These are phyloP conservation scores for Kwoniella sp. DNA, from an alignment of 768 basidiomycete species.

Conservation along the genomic window DNA sequence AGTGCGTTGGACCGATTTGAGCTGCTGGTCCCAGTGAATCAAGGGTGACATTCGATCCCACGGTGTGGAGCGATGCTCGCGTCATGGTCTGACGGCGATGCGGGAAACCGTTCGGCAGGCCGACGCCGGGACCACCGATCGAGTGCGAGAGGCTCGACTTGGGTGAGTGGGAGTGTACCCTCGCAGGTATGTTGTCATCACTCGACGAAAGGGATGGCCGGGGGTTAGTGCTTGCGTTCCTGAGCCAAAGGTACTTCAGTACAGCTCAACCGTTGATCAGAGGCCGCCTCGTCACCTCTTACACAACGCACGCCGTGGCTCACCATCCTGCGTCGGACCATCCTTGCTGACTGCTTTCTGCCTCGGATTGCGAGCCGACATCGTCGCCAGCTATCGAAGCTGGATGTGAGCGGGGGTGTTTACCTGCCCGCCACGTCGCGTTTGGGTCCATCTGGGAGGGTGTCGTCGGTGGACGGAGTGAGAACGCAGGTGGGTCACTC, in stretches of 20 bases:
- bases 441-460: not conserved
- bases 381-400: not conserved
- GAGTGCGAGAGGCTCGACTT: too few relatives aligned
- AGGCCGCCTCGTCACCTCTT: too few relatives aligned
- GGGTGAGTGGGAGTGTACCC: too few relatives aligned
- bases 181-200: conserved; percentile 18
- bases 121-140: too few relatives aligned
- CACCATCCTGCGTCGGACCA: conserved; percentile 44
- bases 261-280: too few relatives aligned
- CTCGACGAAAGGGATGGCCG: conserved; percentile 23
- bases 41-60: conserved; percentile 22
- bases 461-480: too few relatives aligned
- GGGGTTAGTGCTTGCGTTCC: conserved; percentile 15
- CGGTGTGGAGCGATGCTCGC: conserved; percentile 19
- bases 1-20: too few relatives aligned
- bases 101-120: conserved; percentile 6
- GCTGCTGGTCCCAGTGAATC: too few relatives aligned
- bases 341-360: conserved; percentile 30
- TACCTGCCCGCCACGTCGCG: not conserved
- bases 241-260: too few relatives aligned
- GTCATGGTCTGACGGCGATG: conserved; percentile 17
- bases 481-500: too few relatives aligned
- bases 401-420: not conserved
- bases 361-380: conserved; percentile 28
- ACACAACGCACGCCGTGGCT: conserved; percentile 1